Percentiles rank a stretch among this genome's conserved stretches.
These are phyloP conservation scores for Cucurbita maxima DNA, from an alignment of 306 rosid genomes.

Conservation along the genomic window DNA sequence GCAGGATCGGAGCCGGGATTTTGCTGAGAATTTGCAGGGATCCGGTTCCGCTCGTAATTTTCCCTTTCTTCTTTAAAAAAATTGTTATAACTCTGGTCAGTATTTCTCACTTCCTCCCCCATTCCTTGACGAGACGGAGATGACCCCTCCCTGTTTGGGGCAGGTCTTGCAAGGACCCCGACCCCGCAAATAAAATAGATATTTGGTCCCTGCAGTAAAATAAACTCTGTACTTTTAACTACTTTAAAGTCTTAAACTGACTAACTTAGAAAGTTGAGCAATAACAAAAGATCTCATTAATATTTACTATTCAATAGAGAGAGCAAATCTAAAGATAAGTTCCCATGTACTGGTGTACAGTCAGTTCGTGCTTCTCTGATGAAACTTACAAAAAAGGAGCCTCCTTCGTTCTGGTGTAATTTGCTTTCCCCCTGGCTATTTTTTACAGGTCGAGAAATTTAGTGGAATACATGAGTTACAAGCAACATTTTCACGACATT, in stretches of 20 bases:
- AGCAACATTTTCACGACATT: background rate
- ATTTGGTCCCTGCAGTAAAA: too few relatives aligned
- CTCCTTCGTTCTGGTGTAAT: background rate
- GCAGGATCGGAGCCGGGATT: too few relatives aligned
- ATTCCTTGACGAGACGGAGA: too few relatives aligned
- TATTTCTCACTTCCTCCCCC: too few relatives aligned
- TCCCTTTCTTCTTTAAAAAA: too few relatives aligned
- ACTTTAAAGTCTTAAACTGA: background rate
- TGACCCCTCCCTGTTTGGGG: too few relatives aligned
- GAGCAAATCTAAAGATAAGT: background rate
- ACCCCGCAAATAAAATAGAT: too few relatives aligned
- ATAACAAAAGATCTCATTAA: background rate
- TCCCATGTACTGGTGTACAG: background rate
- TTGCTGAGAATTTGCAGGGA: too few relatives aligned
- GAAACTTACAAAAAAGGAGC: background rate
- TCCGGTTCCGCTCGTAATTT: too few relatives aligned
- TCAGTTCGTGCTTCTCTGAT: background rate
- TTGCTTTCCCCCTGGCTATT: background rate
- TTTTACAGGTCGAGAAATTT: background rate
- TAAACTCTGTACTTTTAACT: too few relatives aligned
- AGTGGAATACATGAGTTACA: background rate
- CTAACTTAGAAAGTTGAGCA: background rate
- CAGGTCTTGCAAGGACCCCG: too few relatives aligned
- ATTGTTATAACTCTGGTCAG: too few relatives aligned
- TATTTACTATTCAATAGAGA: background rate